Evolutionary conservation across 2,329 filamentous ascomycete species (phyloP).

Genomic region (Phaeosphaeria sp.): DNA sequence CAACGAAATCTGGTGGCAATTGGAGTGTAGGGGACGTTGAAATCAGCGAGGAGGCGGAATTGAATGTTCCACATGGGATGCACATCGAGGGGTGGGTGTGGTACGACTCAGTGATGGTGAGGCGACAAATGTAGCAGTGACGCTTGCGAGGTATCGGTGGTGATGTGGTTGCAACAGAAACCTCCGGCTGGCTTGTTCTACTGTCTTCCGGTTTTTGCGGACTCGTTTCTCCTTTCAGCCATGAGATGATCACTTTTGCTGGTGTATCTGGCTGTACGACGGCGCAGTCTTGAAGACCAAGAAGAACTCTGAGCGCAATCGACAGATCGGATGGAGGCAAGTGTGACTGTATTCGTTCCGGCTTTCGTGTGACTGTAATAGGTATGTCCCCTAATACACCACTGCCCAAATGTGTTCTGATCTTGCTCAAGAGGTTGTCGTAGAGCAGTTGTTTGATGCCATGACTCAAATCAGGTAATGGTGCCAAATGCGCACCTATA

Average conservation of each 20-base stretch:
- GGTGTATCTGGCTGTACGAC: constrained; percentile 8
- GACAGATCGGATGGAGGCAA: constrained; percentile 6
- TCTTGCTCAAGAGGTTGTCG: constrained; percentile 1
- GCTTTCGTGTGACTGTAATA: background rate
- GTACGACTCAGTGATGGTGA: constrained; percentile 3
- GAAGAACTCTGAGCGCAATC: constrained; percentile 7
- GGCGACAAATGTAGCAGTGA: constrained; percentile 14
- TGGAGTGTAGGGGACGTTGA: constrained; percentile 8
- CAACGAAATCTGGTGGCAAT: constrained; percentile 9
- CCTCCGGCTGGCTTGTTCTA: too few relatives aligned
- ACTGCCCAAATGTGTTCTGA: background rate
- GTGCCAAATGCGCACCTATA: constrained; percentile 1
- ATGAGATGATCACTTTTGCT: background rate
- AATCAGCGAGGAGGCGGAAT: constrained; percentile 9
- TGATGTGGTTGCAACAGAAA: background rate
- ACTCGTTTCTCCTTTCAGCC: constrained; percentile 2
- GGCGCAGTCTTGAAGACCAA: constrained; percentile 7
- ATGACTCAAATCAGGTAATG: constrained; percentile 1
- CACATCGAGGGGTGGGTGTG: constrained; percentile 12
- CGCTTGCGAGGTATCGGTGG: constrained; percentile 9
- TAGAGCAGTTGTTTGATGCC: constrained; percentile 5
- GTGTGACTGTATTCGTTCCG: background rate
- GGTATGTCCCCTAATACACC: background rate
- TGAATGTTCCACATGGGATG: constrained; percentile 15
- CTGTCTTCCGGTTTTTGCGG: background rate